Evolutionary conservation across 306 rosid species (phyloP), one percentile per base, ranked within the genome.

Genomic region (Heteromeles arbutifolia): DNA sequence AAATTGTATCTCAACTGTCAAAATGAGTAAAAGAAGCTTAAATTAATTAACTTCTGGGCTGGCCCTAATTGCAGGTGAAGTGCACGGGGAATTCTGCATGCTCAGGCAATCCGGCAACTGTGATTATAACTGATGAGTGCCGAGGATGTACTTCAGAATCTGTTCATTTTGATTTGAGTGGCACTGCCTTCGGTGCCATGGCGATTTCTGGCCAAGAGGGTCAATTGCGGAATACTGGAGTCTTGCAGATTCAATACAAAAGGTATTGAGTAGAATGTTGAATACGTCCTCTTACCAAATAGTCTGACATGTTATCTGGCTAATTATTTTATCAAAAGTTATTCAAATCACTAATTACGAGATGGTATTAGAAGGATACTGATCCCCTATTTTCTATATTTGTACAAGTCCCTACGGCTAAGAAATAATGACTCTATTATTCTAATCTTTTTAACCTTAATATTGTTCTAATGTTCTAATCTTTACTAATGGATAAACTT

Each of bases 151-250:
- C 82, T 7, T 75, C 89, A 5, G 78, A 86, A 34, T 6, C 83
- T 6, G 84, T 77, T 83, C 96, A 88, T 65, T 94, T 94, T 68
- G 98, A 94, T 77, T 77, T 94, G 74, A 94, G 98, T 43, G 97
- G 97, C 21, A 80, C 69, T 62, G 90, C 98, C 22, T 91, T 91
- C 72, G 93, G 97, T 11, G 90, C 95, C 84, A 90, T 94, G 98
- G 98, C 98, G 8, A 11, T 18, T 45, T 70, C 90, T 14, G 92
- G 95, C 7, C 70, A 75, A 14, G 88, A 75, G 26, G 72, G 65
- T 26, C 59, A 73, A 57, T 83, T 94, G 0, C 91, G 90, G 13
- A 50, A 85, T 19, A 92, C 88, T 11, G 96, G 96, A 6, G 72
- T 48, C 25, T 64, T 91, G 52, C 74, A 85, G 22, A 80, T 94